Evolutionary conservation across 164 flowering plant species (phyloP), one percentile per base, ranked within the genome.

Genomic region (Warburgia ugandensis): DNA sequence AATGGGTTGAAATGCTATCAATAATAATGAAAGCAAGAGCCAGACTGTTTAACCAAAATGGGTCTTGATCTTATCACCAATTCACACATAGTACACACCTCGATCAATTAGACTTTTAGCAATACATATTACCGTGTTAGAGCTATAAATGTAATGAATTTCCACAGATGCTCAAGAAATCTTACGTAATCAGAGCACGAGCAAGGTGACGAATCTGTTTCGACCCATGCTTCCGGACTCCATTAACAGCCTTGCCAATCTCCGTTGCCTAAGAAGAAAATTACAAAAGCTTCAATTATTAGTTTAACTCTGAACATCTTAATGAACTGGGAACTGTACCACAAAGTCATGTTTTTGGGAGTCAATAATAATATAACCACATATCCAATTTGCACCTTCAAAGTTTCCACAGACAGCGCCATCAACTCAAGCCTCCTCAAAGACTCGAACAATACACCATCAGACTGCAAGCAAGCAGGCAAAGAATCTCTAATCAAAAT

Each of bases 201-300:
- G 81, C 75, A 33, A 92, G 80, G 42, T 77, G 64, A 1, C 80
- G 68, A 40, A 82, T 77, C 48, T 79, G 58, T 69, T 70, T 69
- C 23, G 86, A 75, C 40, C 71, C 69, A 63, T 84, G 89, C 68
- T 77, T 88, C 29, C 84, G 64, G 9, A 92, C 48, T 22, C 52
- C 54, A 66, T 76, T 80, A 20, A 92, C 99, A 36, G 89, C 74
- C 71, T 79, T 92, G 38, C 99, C 99, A 63, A 92, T 88, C 66
- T 79, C 91, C 2, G 99, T 88, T 21, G 75, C 71, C 99, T 92
- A 84, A 52, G 23, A 55, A 38, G 19, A 42, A 22, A 26, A 19
- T 12, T 1, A 36, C 6, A 14, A 28, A 30, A 48, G 17, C 14
- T 37, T 11, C 41, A 37, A 37, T 37, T 37, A 37, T 14, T 14